Evolutionary conservation across 768 basidiomycete genomes (phyloP), one percentile per base, ranked within the genome.

Genomic region (Rhodotorula kratochvilovae): DNA sequence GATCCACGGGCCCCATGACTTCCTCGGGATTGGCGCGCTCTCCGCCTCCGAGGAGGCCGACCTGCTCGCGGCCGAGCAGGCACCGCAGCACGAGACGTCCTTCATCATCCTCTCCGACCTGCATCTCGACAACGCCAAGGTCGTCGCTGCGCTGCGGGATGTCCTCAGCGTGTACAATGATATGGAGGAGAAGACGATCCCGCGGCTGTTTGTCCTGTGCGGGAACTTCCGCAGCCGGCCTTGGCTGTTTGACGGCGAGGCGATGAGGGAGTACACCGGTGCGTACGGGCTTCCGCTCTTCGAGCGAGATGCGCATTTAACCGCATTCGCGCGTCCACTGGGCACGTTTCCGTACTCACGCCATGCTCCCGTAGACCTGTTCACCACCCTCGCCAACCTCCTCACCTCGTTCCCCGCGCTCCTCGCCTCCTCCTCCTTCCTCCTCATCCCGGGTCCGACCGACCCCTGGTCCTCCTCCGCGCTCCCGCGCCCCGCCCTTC

Each of bases 1-100:
- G 51, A 88, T 98, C 74, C 96, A 91, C 78, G 96, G 94, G 0
- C 96, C 98, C 78, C 88, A 97, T 42, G 96, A 99, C 80, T 96
- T 98, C 78, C 85, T 98, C 19, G 96, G 96, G n/a, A 88, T 90
- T 76, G 96, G 96, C 3, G 87, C 91, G 7, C 90, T 93, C 3
- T 92, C 94, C 4, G 81, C 92, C 31, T 81, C 90, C 11, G 94
- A 98, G 82, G 96, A 98, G 80, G 66, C 64, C 11, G 68, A 75
- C 36, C 57, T 72, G 57, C 66, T 63, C 35, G 50, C 54, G 23
- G 66, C 68, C 23, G 70, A 69, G 39, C 62, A 61, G 19, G 66
- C 60, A 6, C 59, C 63, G 23, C 12, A 33, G 4, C 75, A 82
- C 81, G 79, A 79, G 60, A 81, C 74, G 19, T 72, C 70, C 15